Conservation (phyloP, 176 grass and related monocot species). For the Rhynchospora breviuscula region DNA sequence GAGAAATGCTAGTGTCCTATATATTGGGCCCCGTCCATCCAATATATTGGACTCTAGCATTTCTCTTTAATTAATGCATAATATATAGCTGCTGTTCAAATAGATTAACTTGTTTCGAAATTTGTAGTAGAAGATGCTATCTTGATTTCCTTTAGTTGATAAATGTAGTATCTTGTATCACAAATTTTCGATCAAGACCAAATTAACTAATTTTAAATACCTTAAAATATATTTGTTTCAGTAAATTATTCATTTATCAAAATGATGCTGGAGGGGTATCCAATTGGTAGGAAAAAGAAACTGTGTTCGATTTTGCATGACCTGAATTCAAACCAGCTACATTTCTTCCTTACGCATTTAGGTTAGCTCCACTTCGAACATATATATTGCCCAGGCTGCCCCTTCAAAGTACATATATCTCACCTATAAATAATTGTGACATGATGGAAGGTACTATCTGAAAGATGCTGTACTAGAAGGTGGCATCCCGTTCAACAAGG, state of each 20-base stretch:
- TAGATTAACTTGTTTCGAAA: too few species aligned
- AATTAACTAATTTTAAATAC: background rate
- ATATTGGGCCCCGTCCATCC: too few species aligned
- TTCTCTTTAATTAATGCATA: too few species aligned
- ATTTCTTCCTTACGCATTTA: too few species aligned
- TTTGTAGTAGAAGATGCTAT: too few species aligned
- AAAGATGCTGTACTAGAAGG: constrained; percentile 33
- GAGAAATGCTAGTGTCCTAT: too few species aligned
- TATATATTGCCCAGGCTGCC: too few species aligned
- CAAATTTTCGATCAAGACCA: background rate
- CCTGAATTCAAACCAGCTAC: too few species aligned
- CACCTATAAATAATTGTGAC: background rate
- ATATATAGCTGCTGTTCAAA: background rate
- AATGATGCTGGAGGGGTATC: background rate
- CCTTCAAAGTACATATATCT: background rate
- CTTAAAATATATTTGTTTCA: background rate
- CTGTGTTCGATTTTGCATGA: too few species aligned
- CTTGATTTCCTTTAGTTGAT: too few species aligned
- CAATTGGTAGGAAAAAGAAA: too few species aligned
- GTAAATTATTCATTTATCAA: background rate
- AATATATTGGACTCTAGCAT: too few species aligned
- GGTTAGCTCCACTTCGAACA: background rate
- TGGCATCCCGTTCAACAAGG: constrained; percentile 36
- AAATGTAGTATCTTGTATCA: background rate
- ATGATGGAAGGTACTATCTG: constrained; percentile 22